Evolutionary conservation across 345 rosid species (phyloP), one percentile per base, ranked within the genome.

Genomic region (Mercurialis annua): DNA sequence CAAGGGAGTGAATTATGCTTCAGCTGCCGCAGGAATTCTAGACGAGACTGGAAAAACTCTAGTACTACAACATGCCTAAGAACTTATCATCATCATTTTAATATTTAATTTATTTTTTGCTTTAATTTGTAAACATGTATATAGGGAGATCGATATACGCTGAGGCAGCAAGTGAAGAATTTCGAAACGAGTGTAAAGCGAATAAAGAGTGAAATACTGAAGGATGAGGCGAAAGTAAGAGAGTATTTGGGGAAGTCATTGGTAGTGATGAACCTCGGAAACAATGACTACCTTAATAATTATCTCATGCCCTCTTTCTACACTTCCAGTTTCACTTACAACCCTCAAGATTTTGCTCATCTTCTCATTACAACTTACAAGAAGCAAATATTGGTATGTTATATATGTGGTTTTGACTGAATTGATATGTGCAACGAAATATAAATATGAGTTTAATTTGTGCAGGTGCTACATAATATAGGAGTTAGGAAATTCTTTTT

Each of bases 401-500:
- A 76, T 75, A n/a, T 44, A 40, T 85, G 26, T 48, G 40, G 9
- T 36, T 36, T 36, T 36, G 9, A 3, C 9, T 36, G 4, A 36
- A 3, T 36, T 36, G 40, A 36, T 36, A 36, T 36, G 9, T 36
- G 40, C 40, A 36, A 36, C 9, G 2, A 10, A 50, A 6, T 5
- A 18, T 50, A 4, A 6, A n/a, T n/a, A n/a, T n/a, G n/a, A n/a
- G n/a, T n/a, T n/a, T n/a, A n/a, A n/a, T n/a, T n/a, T 6, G 24
- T 53, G 16, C 66, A 88, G 89, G 74, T 53, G 21, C 65, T 61
- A 3, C 46, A 62, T 14, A 29, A 42, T 15, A 51, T 51, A 26
- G 66, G 73, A 62, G 23, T 40, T 9, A 44, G 27, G 3, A 63
- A 54, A 23, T 63, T 70, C 34, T 76, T 86, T 38, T 4, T 90